Conservation (phyloP, 441 rosid genomes). For the Populus hybrid region DNA sequence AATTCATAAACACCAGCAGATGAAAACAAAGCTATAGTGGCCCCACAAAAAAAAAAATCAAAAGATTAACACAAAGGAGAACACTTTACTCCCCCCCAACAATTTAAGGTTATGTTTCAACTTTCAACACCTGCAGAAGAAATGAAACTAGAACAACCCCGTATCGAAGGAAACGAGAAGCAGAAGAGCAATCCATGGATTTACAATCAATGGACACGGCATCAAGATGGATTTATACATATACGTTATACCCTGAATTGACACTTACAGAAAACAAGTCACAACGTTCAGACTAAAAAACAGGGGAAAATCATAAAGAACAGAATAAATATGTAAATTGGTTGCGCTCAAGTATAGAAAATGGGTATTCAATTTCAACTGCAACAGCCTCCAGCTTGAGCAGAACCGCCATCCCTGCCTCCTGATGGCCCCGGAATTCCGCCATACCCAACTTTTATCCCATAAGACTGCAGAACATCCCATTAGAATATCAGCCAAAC, state of each 20-base stretch:
- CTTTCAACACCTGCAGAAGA: not conserved
- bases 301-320: not conserved
- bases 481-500: conserved; percentile 17
- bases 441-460: conserved; percentile 96
- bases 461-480: conserved; percentile 55
- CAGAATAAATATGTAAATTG: not conserved
- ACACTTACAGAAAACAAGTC: conserved; percentile 4
- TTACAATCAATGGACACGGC: conserved; percentile 30
- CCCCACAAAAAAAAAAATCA: not conserved
- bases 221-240: conserved; percentile 24
- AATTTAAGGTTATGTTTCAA: conserved; percentile 4
- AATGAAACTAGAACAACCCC: conserved; percentile 7
- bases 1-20: too few relatives aligned
- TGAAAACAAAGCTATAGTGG: not conserved
- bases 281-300: conserved; percentile 11
- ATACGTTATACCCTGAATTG: conserved; percentile 4
- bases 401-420: conserved; percentile 73
- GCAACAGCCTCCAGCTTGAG: conserved; percentile 95
- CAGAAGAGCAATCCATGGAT: conserved; percentile 20
- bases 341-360: not conserved
- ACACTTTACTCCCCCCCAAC: not conserved
- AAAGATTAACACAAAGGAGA: not conserved
- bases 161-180: not conserved
- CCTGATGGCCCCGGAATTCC: conserved; percentile 96
- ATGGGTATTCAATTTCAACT: conserved; percentile 33